These are phyloP conservation scores for Laguncularia racemosa DNA, from an alignment of 345 rosid species.

Conservation along the genomic window DNA sequence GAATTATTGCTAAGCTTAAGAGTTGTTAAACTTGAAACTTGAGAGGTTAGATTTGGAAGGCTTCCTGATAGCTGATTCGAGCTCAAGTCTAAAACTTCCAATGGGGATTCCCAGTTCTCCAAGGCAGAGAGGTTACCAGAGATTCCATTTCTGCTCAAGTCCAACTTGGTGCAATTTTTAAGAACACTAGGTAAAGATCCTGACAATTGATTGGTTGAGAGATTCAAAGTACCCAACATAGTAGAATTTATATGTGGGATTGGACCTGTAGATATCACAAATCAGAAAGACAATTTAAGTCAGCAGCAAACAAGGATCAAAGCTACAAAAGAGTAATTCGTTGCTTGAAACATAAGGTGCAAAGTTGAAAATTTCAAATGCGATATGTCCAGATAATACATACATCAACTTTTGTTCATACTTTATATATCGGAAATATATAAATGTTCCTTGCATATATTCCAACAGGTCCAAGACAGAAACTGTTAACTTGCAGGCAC, in stretches of 20 bases:
- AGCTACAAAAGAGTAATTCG: not conserved
- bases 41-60: conserved; percentile 53
- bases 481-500: too few species aligned
- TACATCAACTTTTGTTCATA: too few species aligned
- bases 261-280: conserved; percentile 42
- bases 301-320: not conserved
- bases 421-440: too few species aligned
- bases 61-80: conserved; percentile 70
- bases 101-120: conserved; percentile 57
- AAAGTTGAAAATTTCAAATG: too few species aligned
- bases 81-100: conserved; percentile 75
- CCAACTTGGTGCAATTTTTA: conserved; percentile 36
- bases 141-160: conserved; percentile 71
- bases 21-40: conserved; percentile 37
- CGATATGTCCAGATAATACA: too few species aligned
- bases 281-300: not conserved
- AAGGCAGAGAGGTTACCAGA: conserved; percentile 51
- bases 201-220: conserved; percentile 63
- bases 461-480: too few species aligned
- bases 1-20: conserved; percentile 62
- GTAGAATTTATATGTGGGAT: conserved; percentile 51
- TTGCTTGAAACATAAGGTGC: too few species aligned
- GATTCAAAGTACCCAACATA: conserved; percentile 56
- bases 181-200: conserved; percentile 56
- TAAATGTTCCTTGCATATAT: too few species aligned